Evolutionary conservation across 1,284 basidiomycete genomes (phyloP).

Genomic region (Apiotrichum siamense): DNA sequence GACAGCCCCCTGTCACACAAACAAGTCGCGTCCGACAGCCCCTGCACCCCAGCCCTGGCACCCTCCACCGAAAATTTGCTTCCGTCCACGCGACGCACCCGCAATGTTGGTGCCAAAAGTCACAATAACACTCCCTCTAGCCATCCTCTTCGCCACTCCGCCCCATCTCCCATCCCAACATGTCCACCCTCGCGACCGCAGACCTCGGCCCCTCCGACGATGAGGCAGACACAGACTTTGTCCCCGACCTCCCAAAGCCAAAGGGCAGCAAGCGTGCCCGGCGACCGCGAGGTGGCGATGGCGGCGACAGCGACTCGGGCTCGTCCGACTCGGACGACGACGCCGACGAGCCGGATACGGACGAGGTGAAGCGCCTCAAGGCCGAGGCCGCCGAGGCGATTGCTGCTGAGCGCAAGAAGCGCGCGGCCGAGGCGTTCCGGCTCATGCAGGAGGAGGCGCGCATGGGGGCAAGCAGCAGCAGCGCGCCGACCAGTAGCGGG

Average conservation of each 20-base stretch:
- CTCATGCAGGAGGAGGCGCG: constrained; percentile 10
- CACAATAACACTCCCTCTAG: no score
- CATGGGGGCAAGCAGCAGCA: neutral
- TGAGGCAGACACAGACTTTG: constrained; percentile 33
- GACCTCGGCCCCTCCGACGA: constrained; percentile 32
- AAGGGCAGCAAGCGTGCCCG: constrained; percentile 6
- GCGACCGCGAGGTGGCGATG: constrained; percentile 2
- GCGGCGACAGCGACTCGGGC: constrained; percentile 8
- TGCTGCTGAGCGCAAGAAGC: constrained; percentile 6
- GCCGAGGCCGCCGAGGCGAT: constrained; percentile 22
- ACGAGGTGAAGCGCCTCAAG: constrained; percentile 19
- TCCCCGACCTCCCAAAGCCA: constrained; percentile 18
- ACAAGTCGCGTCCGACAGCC: no score
- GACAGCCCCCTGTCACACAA: no score
- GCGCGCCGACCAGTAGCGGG: neutral
- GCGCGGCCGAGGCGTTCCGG: constrained; percentile 14
- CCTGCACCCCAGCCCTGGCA: no score
- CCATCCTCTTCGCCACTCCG: neutral
- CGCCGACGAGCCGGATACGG: constrained; percentile 15
- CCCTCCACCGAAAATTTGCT: no score
- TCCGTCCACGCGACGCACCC: no score
- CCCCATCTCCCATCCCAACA: constrained; percentile 3
- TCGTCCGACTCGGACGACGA: constrained; percentile 12
- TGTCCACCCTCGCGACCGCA: constrained; percentile 40
- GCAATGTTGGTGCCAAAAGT: no score